Conservation (phyloP, 495 filamentous ascomycete species). For the Lasiosphaeria miniovina region DNA sequence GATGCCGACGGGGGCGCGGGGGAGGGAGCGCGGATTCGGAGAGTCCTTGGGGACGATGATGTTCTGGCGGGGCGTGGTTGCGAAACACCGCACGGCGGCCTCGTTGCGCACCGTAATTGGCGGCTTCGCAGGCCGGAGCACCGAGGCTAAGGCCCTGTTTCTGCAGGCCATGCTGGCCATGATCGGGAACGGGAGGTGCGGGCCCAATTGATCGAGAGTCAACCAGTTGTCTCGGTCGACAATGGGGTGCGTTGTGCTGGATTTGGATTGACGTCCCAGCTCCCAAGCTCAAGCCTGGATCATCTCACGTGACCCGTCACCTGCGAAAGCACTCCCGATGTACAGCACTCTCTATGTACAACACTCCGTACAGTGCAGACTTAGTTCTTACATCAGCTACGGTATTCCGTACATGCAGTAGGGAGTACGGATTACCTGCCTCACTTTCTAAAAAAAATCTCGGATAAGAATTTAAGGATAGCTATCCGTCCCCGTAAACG, state of each 20-base stretch:
- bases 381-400: background rate
- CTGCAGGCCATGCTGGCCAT: conserved; percentile 67
- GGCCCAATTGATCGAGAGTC: conserved; percentile 43
- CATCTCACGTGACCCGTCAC: conserved; percentile 11
- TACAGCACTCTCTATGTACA: background rate
- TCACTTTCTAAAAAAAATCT: background rate
- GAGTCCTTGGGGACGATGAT: conserved; percentile 55
- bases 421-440: background rate
- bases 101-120: conserved; percentile 28
- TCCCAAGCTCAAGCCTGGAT: conserved; percentile 15
- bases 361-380: background rate
- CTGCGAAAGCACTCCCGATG: background rate
- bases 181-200: conserved; percentile 41
- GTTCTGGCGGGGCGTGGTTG: conserved; percentile 42
- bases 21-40: conserved; percentile 67
- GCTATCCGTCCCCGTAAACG: too few relatives aligned
- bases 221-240: conserved; percentile 26
- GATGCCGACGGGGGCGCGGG: conserved; percentile 49
- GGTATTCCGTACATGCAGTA: conserved; percentile 3
- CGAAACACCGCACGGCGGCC: conserved; percentile 49
- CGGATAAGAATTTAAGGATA: too few relatives aligned
- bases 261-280: conserved; percentile 25
- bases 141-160: conserved; percentile 59
- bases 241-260: conserved; percentile 11
- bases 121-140: conserved; percentile 53